Percentiles rank a stretch among this genome's conserved stretches.
Evolutionary conservation across 306 rosid species (phyloP).

Genomic region (Castanea sativa): DNA sequence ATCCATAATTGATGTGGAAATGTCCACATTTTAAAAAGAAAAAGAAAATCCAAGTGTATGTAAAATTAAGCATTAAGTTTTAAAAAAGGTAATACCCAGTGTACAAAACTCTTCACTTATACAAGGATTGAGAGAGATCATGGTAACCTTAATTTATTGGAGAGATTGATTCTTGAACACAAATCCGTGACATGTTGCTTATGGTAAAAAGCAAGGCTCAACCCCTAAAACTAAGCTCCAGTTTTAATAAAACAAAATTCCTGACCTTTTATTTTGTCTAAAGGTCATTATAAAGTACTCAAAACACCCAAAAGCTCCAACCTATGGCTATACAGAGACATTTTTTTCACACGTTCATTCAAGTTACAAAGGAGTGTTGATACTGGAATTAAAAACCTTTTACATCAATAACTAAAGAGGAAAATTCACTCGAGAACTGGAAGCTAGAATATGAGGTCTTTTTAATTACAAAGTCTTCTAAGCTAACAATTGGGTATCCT

Average conservation of each 20-base stretch:
- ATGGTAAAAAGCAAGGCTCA: too few species aligned
- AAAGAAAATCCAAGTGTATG: too few species aligned
- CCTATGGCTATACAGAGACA: background rate
- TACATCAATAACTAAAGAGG: background rate
- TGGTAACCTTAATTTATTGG: too few species aligned
- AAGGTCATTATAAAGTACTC: background rate
- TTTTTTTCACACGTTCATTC: background rate
- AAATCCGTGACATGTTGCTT: too few species aligned
- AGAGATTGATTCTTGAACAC: too few species aligned
- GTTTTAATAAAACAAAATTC: conserved; percentile 1
- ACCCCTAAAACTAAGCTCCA: too few species aligned
- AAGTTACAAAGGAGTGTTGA: background rate
- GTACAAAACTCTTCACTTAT: too few species aligned
- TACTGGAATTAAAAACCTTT: conserved; percentile 1
- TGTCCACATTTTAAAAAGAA: too few species aligned
- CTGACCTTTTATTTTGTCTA: background rate
- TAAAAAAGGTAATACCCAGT: too few species aligned
- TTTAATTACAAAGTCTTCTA: background rate
- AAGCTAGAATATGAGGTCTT: background rate
- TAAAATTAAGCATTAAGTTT: background rate
- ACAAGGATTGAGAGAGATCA: too few species aligned
- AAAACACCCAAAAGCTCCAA: background rate
- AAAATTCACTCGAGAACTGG: background rate
- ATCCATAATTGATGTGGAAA: too few species aligned
- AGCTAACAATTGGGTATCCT: background rate